Base-by-base conservation (phyloP, 139 green algal genomes). In the Picochlorum sp. region DNA sequence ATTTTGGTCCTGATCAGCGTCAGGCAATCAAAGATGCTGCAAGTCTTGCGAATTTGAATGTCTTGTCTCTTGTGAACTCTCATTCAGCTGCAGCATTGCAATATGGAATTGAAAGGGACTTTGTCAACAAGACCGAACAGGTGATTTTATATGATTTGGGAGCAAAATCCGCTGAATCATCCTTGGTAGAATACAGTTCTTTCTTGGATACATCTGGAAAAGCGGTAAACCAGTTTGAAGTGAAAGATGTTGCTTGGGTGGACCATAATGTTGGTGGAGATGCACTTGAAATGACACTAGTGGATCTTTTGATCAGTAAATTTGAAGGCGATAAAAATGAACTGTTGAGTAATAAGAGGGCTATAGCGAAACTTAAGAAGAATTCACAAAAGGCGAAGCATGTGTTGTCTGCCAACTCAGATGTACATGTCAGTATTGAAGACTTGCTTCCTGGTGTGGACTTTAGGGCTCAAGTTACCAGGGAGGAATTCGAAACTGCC, bases 121-220 rank as follows among this genome's bases (percentile, higher is more conserved):
- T 94, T 53, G 52, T 68, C 18, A 82, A 90, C 64, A 79, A 69
- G n/a, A 86, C 75, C 3, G 73, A 95, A 69, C 39, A 74, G 7
- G 70, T 98, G 2, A 56, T 97, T 12, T 69, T 98, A 35, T 97
- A 94, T 56, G 93, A 99, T 69, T 78, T 98, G 70, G 93, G 91
- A 20, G 81, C 85, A 16, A 77, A 64, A 39, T 72, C 50, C 39
- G 79, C 78, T 5, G 76, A 91, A 64, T 89, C 77, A 1, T 77
- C 89, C 1, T 76, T 95, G 7, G 77, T 95, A 13, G 77, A 76
- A 63, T 98, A 83, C 79, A 90, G 78, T 45, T 77, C 76, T 16
- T 97, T 30, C 29, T 22, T 50, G 1, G 36, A 35, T 12, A 30
- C 13, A 18, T 6, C 24, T 40, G 39, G 57, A 25, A 32, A 40